Conservation (phyloP, 495 filamentous ascomycete genomes). For the Entonaema liquescens region DNA sequence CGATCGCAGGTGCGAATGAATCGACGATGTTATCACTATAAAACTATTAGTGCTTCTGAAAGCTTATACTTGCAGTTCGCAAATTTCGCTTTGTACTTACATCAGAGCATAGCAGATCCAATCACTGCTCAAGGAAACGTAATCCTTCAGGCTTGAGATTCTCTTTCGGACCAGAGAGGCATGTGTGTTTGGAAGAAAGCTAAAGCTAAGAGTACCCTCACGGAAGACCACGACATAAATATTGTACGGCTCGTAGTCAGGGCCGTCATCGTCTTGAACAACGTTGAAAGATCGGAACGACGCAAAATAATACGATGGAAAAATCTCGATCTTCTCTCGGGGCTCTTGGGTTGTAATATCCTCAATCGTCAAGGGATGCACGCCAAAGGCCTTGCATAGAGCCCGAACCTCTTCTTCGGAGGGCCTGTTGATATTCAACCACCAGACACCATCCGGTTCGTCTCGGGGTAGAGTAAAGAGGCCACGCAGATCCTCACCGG, state of each 20-base stretch:
- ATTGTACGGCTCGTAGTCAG: slow-evolving; percentile 90
- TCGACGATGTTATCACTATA: slow-evolving; percentile 94
- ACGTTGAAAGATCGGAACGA: slow-evolving; percentile 91
- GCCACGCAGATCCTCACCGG: slow-evolving; percentile 86
- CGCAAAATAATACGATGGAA: slow-evolving; percentile 96
- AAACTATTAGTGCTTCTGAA: slow-evolving; percentile 36
- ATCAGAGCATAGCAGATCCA: slow-evolving; percentile 99
- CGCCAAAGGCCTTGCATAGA: slow-evolving; percentile 89
- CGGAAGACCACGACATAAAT: slow-evolving; percentile 97
- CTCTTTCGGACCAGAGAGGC: slow-evolving; percentile 87
- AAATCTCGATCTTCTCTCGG: slow-evolving; percentile 97
- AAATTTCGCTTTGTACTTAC: slow-evolving; percentile 57
- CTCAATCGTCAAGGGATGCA: slow-evolving; percentile 92
- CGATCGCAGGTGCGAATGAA: slow-evolving; percentile 88
- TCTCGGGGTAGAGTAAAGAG: slow-evolving; percentile 79
- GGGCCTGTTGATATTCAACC: slow-evolving; percentile 92
- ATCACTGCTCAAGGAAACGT: slow-evolving; percentile 89
- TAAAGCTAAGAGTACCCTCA: slow-evolving; percentile 93
- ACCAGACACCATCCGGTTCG: slow-evolving; percentile 85
- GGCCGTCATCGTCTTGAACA: slow-evolving; percentile 71
- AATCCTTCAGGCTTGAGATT: slow-evolving; percentile 92
- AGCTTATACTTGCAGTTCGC: neutral
- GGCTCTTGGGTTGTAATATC: slow-evolving; percentile 94
- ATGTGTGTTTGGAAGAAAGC: slow-evolving; percentile 84
- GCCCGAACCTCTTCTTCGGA: slow-evolving; percentile 87